These are phyloP conservation scores for Termitomyces sp. DNA, from an alignment of 768 basidiomycete species.

Conservation along the genomic window DNA sequence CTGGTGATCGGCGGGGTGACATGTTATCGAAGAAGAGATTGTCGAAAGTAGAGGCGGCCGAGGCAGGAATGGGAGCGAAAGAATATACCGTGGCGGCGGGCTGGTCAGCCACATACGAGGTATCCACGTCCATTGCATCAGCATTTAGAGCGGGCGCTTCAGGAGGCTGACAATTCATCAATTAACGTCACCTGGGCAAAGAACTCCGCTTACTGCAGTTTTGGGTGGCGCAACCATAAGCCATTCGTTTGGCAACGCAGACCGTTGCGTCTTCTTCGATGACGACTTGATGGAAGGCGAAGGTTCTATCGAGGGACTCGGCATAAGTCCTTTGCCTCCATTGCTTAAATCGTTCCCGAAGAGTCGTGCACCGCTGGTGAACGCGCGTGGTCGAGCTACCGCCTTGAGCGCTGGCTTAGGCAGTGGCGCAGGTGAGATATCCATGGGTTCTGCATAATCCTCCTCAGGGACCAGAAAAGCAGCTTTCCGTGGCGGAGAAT, in stretches of 20 bases:
- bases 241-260: conserved; percentile 64
- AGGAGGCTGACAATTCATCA: conserved; percentile 27
- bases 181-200: not conserved
- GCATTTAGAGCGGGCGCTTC: conserved; percentile 41
- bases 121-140: conserved; percentile 81
- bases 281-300: conserved; percentile 27
- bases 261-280: conserved; percentile 52
- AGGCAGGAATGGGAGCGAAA: conserved; percentile 34
- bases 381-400: conserved; percentile 53
- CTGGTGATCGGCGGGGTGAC: conserved; percentile 45
- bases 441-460: conserved; percentile 64
- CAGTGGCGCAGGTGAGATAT: conserved; percentile 67
- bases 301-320: conserved; percentile 26
- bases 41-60: conserved; percentile 55
- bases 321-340: conserved; percentile 19
- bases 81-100: conserved; percentile 21
- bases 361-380: conserved; percentile 57
- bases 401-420: conserved; percentile 22
- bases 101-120: conserved; percentile 36
- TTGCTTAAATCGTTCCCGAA: conserved; percentile 79
- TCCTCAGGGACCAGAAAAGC: conserved; percentile 41
- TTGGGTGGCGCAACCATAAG: conserved; percentile 23
- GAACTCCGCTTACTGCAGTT: conserved; percentile 20
- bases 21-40: conserved; percentile 55
- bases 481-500: conserved; percentile 57